These are phyloP conservation scores for Dioszegia aurantiaca DNA, from an alignment of 768 basidiomycete species.

Conservation along the genomic window DNA sequence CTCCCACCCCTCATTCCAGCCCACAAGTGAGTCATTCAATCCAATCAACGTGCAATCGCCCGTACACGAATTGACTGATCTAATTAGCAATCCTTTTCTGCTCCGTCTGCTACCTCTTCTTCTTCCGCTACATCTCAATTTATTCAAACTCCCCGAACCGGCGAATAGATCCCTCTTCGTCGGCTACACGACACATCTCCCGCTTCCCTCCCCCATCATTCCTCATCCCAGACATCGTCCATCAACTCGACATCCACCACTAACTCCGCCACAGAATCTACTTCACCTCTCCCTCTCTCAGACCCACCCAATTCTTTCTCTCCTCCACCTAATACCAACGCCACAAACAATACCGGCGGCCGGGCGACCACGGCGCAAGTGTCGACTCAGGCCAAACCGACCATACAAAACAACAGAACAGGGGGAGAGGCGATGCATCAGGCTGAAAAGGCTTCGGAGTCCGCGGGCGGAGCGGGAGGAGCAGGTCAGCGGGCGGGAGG, in stretches of 20 bases:
- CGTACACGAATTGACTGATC: slow-evolving; percentile 10
- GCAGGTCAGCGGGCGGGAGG: background rate
- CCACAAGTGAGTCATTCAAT: slow-evolving; percentile 45
- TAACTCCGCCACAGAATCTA: slow-evolving; percentile 2
- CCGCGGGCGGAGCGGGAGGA: slow-evolving; percentile 7
- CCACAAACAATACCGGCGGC: slow-evolving; percentile 14
- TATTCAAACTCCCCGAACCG: slow-evolving; percentile 22
- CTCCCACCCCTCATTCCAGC: slow-evolving; percentile 52
- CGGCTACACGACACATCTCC: slow-evolving; percentile 50
- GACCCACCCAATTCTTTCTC: slow-evolving; percentile 19
- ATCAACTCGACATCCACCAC: background rate
- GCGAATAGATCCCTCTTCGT: slow-evolving; percentile 45
- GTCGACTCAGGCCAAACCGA: slow-evolving; percentile 36
- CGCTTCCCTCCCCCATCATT: slow-evolving; percentile 49
- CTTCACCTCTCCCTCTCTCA: slow-evolving; percentile 18
- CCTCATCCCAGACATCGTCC: slow-evolving; percentile 14
- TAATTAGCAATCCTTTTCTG: slow-evolving; percentile 17
- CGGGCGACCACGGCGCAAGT: slow-evolving; percentile 37
- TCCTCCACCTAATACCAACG: slow-evolving; percentile 8
- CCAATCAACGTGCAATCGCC: background rate
- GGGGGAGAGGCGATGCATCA: slow-evolving; percentile 7
- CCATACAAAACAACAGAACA: slow-evolving; percentile 14
- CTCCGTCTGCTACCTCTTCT: slow-evolving; percentile 5
- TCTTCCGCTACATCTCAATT: background rate
- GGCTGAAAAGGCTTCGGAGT: background rate